Evolutionary conservation across 139 green algal species (phyloP).

Genomic region (Chlamydomonas eustigma): DNA sequence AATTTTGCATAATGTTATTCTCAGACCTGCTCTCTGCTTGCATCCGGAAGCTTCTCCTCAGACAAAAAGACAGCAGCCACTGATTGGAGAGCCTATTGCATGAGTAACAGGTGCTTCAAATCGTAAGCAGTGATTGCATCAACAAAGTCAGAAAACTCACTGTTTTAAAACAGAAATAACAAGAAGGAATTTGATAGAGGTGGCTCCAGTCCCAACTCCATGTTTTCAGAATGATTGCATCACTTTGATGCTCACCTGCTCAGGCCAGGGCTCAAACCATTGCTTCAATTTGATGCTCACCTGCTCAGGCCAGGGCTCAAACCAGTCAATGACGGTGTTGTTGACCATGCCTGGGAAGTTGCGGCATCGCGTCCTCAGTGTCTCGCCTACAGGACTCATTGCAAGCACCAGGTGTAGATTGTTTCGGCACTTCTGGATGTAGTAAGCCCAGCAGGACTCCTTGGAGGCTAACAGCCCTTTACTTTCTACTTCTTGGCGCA

Average conservation of each 20-base stretch:
- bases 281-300: too few species aligned
- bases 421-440: slow-evolving; percentile 67
- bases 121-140: too few species aligned
- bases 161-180: too few species aligned
- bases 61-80: slow-evolving; percentile 77
- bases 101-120: too few species aligned
- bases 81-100: slow-evolving; percentile 54
- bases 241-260: slow-evolving; percentile 66
- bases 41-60: slow-evolving; percentile 53
- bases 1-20: too few species aligned
- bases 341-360: slow-evolving; percentile 90
- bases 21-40: slow-evolving; percentile 24
- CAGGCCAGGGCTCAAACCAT: slow-evolving; percentile 81
- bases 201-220: too few species aligned
- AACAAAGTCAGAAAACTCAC: too few species aligned
- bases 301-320: slow-evolving; percentile 84
- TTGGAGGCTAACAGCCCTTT: slow-evolving; percentile 52
- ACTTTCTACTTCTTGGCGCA: slow-evolving; percentile 46
- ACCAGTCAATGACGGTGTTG: slow-evolving; percentile 90
- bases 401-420: slow-evolving; percentile 82
- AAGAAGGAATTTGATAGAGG: too few species aligned
- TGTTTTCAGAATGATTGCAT: too few species aligned
- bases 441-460: slow-evolving; percentile 72
- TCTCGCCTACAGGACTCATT: slow-evolving; percentile 77
- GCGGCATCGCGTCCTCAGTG: slow-evolving; percentile 64